Evolutionary conservation across 2,329 filamentous ascomycete species (phyloP).

Genomic region (Fusarium mundagurra): DNA sequence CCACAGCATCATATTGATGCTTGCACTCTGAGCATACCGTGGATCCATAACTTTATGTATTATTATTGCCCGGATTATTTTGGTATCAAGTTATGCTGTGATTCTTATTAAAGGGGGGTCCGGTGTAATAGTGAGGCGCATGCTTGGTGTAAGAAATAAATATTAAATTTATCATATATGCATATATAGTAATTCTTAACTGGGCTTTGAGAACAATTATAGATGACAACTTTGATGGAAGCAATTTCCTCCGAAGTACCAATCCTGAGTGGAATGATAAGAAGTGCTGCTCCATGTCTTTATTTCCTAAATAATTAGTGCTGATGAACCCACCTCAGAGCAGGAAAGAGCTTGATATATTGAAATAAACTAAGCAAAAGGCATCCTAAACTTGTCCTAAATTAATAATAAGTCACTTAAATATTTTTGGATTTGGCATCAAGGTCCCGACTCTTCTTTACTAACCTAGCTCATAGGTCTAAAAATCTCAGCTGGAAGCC

Average conservation of each 20-base stretch:
- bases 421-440: neutral
- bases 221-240: too few relatives aligned
- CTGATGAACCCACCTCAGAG: neutral
- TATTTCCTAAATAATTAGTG: rapidly evolving
- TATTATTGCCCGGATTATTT: too few relatives aligned
- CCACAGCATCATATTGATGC: too few relatives aligned
- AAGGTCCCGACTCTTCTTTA: neutral
- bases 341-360: rapidly evolving
- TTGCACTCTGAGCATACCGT: too few relatives aligned
- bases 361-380: rapidly evolving
- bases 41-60: too few relatives aligned
- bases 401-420: neutral
- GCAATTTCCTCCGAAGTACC: neutral
- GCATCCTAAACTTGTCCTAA: neutral
- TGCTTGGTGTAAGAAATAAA: too few relatives aligned
- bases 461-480: neutral
- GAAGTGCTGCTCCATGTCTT: neutral
- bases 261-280: neutral
- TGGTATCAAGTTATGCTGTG: too few relatives aligned
- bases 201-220: neutral
- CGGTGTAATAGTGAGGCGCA: rapidly evolving
- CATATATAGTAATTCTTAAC: neutral
- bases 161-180: too few relatives aligned
- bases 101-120: too few relatives aligned
- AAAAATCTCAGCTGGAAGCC: neutral